phyloP scores from a whole-genome alignment of 2,329 filamentous ascomycete species.

The Trichoderma pleuroti region DNA sequence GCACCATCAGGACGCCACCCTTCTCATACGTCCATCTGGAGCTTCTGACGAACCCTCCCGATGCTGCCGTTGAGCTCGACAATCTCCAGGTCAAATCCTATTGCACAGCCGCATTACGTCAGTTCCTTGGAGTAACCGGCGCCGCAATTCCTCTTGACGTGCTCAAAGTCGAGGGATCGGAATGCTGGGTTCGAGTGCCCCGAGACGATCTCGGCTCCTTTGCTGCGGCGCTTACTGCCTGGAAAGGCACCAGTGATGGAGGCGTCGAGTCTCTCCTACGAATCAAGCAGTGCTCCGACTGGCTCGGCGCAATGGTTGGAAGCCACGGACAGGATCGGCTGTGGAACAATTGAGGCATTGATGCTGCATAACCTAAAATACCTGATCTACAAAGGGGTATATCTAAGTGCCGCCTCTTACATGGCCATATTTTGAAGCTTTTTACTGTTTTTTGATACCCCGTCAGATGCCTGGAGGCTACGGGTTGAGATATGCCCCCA shows the following conservation, averaged over 20 bases:
- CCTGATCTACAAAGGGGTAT: slow-evolving; percentile 14
- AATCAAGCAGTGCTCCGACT: slow-evolving; percentile 58
- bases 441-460: slow-evolving; percentile 25
- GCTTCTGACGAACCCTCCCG: slow-evolving; percentile 36
- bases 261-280: slow-evolving; percentile 49
- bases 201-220: slow-evolving; percentile 57
- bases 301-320: slow-evolving; percentile 59
- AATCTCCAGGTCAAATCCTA: slow-evolving; percentile 60
- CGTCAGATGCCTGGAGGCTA: slow-evolving; percentile 5
- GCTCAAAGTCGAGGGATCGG: slow-evolving; percentile 53
- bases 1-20: slow-evolving; percentile 49
- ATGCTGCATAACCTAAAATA: slow-evolving; percentile 8
- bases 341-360: slow-evolving; percentile 41
- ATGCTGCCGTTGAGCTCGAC: slow-evolving; percentile 45
- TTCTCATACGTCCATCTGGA: slow-evolving; percentile 58
- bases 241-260: slow-evolving; percentile 47
- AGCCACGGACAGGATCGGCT: slow-evolving; percentile 41
- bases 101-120: slow-evolving; percentile 58
- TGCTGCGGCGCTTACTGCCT: slow-evolving; percentile 63
- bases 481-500: background rate
- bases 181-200: slow-evolving; percentile 65
- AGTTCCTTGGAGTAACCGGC: slow-evolving; percentile 69
- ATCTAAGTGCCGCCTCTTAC: slow-evolving; percentile 14
- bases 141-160: slow-evolving; percentile 67
- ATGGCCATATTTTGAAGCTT: slow-evolving; percentile 12